These are phyloP conservation scores for Pichia sp. DNA, from an alignment of 1,139 yeast genomes.

Conservation along the genomic window DNA sequence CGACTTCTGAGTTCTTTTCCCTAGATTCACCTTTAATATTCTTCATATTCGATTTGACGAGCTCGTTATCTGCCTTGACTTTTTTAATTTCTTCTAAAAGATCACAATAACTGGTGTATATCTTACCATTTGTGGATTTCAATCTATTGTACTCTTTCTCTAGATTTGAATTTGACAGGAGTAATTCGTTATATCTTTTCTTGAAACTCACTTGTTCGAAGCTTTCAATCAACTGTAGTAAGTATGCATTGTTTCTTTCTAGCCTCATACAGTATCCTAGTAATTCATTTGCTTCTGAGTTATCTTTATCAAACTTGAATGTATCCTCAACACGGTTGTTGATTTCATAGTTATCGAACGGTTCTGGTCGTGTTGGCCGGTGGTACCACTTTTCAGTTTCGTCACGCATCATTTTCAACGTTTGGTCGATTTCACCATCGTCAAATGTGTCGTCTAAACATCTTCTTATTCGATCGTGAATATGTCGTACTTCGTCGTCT, in stretches of 20 bases:
- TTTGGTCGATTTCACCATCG: conserved; percentile 20
- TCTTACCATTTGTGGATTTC: conserved; percentile 20
- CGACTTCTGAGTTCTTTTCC: background rate
- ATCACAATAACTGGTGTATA: conserved; percentile 19
- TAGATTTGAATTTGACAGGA: conserved; percentile 18
- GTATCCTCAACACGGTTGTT: background rate
- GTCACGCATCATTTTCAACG: conserved; percentile 21
- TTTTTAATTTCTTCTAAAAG: conserved; percentile 16
- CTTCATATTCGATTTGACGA: background rate
- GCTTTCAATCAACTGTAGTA: conserved; percentile 23
- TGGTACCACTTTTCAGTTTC: conserved; percentile 20
- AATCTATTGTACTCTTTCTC: conserved; percentile 19
- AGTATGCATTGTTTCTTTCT: conserved; percentile 25
- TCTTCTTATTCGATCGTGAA: conserved; percentile 11
- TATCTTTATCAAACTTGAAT: background rate
- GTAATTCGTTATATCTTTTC: conserved; percentile 24
- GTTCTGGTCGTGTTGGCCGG: background rate
- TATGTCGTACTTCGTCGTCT: conserved; percentile 5
- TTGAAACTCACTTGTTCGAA: conserved; percentile 28
- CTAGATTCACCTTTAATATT: background rate
- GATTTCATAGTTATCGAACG: background rate
- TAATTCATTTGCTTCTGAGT: conserved; percentile 15
- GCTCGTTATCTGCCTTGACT: conserved; percentile 5
- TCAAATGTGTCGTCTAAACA: conserved; percentile 15
- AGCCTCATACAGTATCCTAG: conserved; percentile 19